Evolutionary conservation across 2,329 filamentous ascomycete genomes (phyloP), one percentile per base, ranked within the genome.

Genomic region (Berkeleyomyces rouxiae): DNA sequence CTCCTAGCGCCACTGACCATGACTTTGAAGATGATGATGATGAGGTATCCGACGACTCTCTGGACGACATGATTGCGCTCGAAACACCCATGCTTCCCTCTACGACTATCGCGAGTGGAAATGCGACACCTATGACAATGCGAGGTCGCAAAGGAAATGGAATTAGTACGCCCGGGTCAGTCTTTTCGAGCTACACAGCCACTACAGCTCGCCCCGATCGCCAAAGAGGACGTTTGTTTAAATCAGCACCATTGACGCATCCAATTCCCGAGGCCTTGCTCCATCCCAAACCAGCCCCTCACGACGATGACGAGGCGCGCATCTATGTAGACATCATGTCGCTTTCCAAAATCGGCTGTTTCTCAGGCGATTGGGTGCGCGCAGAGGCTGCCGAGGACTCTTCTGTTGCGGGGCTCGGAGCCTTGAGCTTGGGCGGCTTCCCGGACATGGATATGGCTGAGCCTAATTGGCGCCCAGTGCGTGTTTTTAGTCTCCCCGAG

Each of bases 361-460:
- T 99, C 71, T 97, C 92, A 0, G 93, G 93, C 39, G 93, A 99
- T 70, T 99, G 93, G 93, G 90, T 96, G 9, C 85, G 87, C 31
- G 78, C 96, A 9, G 90, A 96, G 73, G 79, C 83, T 4, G 81
- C 88, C 0, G 81, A 87, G 67, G 88, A 90, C 70, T 87, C 88
- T 64, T 86, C 81, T 31, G 75, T 77, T 13, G 86, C 83, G 71
- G 87, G 79, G 16, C 82, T 82, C 67, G 87, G 81, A 59, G 76
- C 80, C 0, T 87, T 85, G 75, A 85, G 85, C 1, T 76, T 90
- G 3, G 83, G 83, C 31, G 84, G 82, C 66, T 87, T 85, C 66
- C 71, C 71, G 1, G 69, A 73, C 58, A 59, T 65, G 43, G 79
- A 84, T n/a, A 75, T 81, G 2, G 84, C 87, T 55, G 76, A 82